These are phyloP conservation scores for Stagonosporopsis rhizophila DNA, from an alignment of 2,329 filamentous ascomycete genomes.

Conservation along the genomic window DNA sequence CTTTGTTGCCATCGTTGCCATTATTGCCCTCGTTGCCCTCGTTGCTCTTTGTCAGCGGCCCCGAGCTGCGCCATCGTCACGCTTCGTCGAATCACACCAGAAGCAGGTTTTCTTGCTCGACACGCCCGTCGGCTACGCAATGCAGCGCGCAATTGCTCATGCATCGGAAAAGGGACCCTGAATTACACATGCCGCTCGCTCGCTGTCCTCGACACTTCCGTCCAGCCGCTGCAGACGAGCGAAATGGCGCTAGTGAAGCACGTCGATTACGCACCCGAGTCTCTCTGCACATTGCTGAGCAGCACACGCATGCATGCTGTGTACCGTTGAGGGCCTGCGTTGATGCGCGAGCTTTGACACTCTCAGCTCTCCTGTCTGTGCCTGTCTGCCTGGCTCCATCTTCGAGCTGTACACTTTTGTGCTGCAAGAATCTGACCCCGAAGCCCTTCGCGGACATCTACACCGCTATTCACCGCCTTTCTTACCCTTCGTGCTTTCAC, in stretches of 20 bases:
- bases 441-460: constrained; percentile 1
- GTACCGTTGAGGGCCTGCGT: constrained; percentile 2
- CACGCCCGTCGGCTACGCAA: constrained; percentile 4
- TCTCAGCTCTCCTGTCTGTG: constrained; percentile 6
- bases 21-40: constrained; percentile 11
- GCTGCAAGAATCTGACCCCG: constrained; percentile 2
- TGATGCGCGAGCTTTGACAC: constrained; percentile 7
- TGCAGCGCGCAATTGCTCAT: constrained; percentile 16
- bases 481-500: constrained; percentile 12
- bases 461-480: constrained; percentile 16
- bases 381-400: not conserved
- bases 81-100: constrained; percentile 4
- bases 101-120: constrained; percentile 17
- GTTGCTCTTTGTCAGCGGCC: constrained; percentile 4
- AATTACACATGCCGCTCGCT: constrained; percentile 7
- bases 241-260: constrained; percentile 6
- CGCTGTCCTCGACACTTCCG: constrained; percentile 1
- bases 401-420: constrained; percentile 6
- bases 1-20: constrained; percentile 11
- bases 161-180: constrained; percentile 18
- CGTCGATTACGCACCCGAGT: not conserved
- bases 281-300: constrained; percentile 9
- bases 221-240: constrained; percentile 14
- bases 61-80: constrained; percentile 5
- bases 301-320: constrained; percentile 10